Evolutionary conservation across 2,329 filamentous ascomycete species (phyloP), one percentile per base, ranked within the genome.

Genomic region (Ophiostoma perfectum): DNA sequence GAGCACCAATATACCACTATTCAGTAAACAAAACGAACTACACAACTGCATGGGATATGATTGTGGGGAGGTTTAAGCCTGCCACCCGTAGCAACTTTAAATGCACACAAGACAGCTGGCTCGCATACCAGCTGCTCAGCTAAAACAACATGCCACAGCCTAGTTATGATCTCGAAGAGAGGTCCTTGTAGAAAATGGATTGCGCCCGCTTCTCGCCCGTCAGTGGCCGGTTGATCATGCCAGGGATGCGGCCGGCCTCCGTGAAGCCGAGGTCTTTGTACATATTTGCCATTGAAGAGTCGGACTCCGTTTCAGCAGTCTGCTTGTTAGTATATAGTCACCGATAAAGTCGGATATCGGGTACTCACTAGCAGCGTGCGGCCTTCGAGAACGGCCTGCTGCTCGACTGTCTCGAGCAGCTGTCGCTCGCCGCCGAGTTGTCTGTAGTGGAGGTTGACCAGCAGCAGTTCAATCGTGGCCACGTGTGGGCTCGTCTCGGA

Each of bases 121-220:
- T 27, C 27, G 27, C 27, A 27, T 27, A 27, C 27, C 2, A 27
- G 27, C 27, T 27, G 27, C 27, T 27, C 27, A 27, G 27, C 27
- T 27, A 27, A 27, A 1, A 27, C 27, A 27, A 27, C 27, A 27
- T 27, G 27, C 27, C 27, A 27, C 27, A 27, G 11, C 18, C 49
- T 27, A 55, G 11, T 18, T n/a, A n/a, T 60, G 36, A 44, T 41
- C 65, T 42, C 39, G 49, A 38, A 8, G 45, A 5, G 64, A 88
- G 76, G 69, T 85, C 80, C 76, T 88, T 88, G 75, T 87, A 88
- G 72, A 87, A 86, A 72, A 87, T 85, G 0, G 82, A 80, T 66
- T 81, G 82, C 70, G 82, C 82, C 71, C 80, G 81, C 67, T 84
- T 75, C 62, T 79, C 80, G 39, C 83, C 81, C 11, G 78, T 78